phyloP scores from a whole-genome alignment of 768 basidiomycete genomes.

The Piloderma croceum region DNA sequence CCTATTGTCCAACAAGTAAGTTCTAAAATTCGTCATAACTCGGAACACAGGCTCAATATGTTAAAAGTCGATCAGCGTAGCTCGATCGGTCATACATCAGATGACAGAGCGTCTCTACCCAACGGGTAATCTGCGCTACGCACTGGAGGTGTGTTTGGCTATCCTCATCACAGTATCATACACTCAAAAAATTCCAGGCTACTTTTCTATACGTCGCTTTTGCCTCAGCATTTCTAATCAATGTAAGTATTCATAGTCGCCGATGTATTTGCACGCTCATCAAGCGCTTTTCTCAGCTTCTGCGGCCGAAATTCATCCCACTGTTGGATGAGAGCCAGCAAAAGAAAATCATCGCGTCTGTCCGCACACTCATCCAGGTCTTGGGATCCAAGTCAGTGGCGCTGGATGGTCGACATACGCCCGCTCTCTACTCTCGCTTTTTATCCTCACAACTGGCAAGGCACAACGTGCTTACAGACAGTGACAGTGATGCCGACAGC shows the following conservation, averaged over 20 bases:
- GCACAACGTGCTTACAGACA: slow-evolving; percentile 21
- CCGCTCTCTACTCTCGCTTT: slow-evolving; percentile 54
- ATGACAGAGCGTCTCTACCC: slow-evolving; percentile 48
- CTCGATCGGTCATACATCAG: slow-evolving; percentile 52
- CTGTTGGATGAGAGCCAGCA: slow-evolving; percentile 37
- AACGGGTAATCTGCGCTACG: slow-evolving; percentile 49
- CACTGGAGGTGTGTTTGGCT: slow-evolving; percentile 37
- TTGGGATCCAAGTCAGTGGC: slow-evolving; percentile 46
- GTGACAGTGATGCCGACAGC: slow-evolving; percentile 4
- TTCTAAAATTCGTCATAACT: background rate
- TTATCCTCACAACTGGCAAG: slow-evolving; percentile 42
- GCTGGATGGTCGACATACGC: slow-evolving; percentile 51
- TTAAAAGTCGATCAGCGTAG: slow-evolving; percentile 42
- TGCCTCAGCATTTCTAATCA: slow-evolving; percentile 55
- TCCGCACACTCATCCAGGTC: slow-evolving; percentile 39
- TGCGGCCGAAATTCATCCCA: slow-evolving; percentile 43
- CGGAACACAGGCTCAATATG: background rate
- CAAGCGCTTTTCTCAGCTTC: slow-evolving; percentile 32
- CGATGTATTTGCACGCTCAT: background rate
- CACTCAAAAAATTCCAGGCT: slow-evolving; percentile 20
- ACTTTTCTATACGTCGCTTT: slow-evolving; percentile 50
- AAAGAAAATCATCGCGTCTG: slow-evolving; percentile 37
- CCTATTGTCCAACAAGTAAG: slow-evolving; percentile 33
- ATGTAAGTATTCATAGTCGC: slow-evolving; percentile 33
- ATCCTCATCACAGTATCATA: too few relatives aligned